phyloP scores from a whole-genome alignment of 1,284 basidiomycete species.

The Fomitopsis pinicola region DNA sequence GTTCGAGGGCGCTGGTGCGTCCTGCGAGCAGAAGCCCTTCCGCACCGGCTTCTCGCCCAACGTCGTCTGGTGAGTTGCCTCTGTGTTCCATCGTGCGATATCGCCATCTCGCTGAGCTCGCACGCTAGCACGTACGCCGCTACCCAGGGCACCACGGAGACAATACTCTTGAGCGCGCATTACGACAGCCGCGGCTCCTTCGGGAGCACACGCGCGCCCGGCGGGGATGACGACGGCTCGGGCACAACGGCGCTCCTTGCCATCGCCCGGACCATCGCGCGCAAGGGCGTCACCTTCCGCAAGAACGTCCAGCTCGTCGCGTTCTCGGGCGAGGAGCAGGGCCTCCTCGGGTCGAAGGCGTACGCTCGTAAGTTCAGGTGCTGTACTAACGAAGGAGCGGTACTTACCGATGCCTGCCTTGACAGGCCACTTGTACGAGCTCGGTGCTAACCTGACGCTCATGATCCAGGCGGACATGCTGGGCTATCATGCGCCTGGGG shows the following conservation, averaged over 20 bases:
- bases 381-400: background rate
- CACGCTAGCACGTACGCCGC: conserved; percentile 48
- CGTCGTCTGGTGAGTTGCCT: conserved; percentile 63
- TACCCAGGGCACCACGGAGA: conserved; percentile 47
- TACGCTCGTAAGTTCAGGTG: conserved; percentile 51
- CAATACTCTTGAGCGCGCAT: conserved; percentile 74
- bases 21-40: conserved; percentile 65
- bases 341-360: conserved; percentile 57
- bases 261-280: conserved; percentile 68
- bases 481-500: conserved; percentile 69
- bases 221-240: conserved; percentile 78
- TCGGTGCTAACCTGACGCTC: conserved; percentile 64
- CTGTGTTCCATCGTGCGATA: background rate
- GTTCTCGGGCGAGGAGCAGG: conserved; percentile 75
- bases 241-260: conserved; percentile 73
- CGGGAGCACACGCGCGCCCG: conserved; percentile 69
- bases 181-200: conserved; percentile 87
- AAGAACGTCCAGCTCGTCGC: conserved; percentile 66
- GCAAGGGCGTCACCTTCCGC: conserved; percentile 57
- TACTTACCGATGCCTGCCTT: background rate
- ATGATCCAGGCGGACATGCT: conserved; percentile 91
- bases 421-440: conserved; percentile 50
- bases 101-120: background rate
- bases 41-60: conserved; percentile 75
- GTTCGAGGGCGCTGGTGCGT: conserved; percentile 71